A percentile compares a stretch with the other conserved stretches of the same genome.
These are phyloP conservation scores for Puccinia sorghi DNA, from an alignment of 1,284 basidiomycete species.

Conservation along the genomic window DNA sequence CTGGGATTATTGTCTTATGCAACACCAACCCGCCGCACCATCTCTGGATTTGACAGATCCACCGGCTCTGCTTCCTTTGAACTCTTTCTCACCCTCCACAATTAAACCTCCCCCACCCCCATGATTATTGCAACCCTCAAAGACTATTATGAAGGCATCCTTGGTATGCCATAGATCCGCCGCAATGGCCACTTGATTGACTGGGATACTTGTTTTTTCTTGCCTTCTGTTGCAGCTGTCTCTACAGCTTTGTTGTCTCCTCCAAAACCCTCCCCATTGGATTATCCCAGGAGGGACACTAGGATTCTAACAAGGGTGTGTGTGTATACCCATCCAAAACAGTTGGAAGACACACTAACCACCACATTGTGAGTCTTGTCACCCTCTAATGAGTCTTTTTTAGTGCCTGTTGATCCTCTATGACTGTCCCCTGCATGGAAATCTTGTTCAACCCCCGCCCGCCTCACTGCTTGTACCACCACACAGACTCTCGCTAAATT, in stretches of 20 bases:
- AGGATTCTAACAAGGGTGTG: background rate
- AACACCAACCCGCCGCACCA: background rate
- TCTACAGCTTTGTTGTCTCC: conserved; percentile 5
- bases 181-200: background rate
- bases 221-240: background rate
- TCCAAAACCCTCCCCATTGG: background rate
- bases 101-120: background rate
- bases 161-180: conserved; percentile 11
- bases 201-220: background rate
- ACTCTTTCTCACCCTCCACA: background rate
- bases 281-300: conserved; percentile 2
- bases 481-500: background rate
- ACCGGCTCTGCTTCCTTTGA: background rate
- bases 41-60: background rate
- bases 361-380: conserved; percentile 13
- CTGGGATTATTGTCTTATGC: too few relatives aligned
- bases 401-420: background rate
- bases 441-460: background rate
- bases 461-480: background rate
- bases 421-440: background rate
- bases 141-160: conserved; percentile 10
- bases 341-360: background rate
- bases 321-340: background rate
- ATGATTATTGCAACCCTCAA: background rate
- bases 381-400: background rate